phyloP scores from a whole-genome alignment of 805 yeast genomes.

The Metschnikowia santaceciliae region DNA sequence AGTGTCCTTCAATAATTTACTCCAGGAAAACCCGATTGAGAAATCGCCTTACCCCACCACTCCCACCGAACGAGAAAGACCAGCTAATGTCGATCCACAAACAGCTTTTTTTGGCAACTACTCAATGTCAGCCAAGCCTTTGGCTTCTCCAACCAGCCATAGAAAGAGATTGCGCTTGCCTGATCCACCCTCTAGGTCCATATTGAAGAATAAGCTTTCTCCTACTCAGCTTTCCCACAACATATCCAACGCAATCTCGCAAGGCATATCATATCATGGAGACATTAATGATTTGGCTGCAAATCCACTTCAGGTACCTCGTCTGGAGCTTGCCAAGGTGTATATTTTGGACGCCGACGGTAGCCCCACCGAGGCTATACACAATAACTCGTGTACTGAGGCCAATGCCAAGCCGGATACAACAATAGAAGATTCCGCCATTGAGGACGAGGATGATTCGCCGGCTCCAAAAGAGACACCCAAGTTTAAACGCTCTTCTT shows the following conservation, averaged over 20 bases:
- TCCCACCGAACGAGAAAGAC: slow-evolving; percentile 22
- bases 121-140: slow-evolving; percentile 8
- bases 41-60: slow-evolving; percentile 10
- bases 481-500: slow-evolving; percentile 38
- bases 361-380: not conserved
- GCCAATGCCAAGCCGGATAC: not conserved
- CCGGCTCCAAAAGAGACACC: slow-evolving; percentile 5
- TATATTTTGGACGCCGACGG: not conserved
- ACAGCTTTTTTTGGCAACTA: slow-evolving; percentile 18
- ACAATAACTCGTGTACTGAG: not conserved
- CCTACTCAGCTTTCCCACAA: slow-evolving; percentile 24
- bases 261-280: slow-evolving; percentile 18
- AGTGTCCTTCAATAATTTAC: slow-evolving; percentile 43
- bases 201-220: slow-evolving; percentile 35
- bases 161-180: slow-evolving; percentile 20
- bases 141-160: slow-evolving; percentile 7
- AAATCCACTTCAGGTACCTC: slow-evolving; percentile 15
- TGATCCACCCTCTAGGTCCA: slow-evolving; percentile 36
- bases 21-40: slow-evolving; percentile 19
- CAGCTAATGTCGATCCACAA: slow-evolving; percentile 15
- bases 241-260: slow-evolving; percentile 9
- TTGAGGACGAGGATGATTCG: slow-evolving; percentile 5
- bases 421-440: not conserved
- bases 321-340: slow-evolving; percentile 15
- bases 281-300: slow-evolving; percentile 18